Evolutionary conservation across 2,329 filamentous ascomycete species (phyloP), one percentile per base, ranked within the genome.

Genomic region (Chaetomium olivaceum): DNA sequence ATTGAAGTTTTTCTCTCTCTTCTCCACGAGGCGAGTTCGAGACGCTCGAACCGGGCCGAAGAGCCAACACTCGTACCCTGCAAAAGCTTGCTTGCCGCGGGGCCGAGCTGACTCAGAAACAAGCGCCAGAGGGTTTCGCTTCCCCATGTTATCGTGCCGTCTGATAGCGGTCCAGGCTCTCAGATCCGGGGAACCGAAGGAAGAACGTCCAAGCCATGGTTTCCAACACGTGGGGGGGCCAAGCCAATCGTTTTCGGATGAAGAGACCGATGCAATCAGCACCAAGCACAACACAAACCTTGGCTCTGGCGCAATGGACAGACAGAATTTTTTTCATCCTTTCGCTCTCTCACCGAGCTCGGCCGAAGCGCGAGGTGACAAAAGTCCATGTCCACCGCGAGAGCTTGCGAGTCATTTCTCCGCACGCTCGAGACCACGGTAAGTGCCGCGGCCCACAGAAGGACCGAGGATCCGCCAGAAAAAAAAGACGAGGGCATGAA

Each of bases 361-460:
- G 21, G 48, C 68, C 63, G 66, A 69, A 66, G 65, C 65, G 63
- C 65, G 63, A 69, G 65, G 36, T 33, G 27, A 54, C 31, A 64
- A 63, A 33, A 36, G 57, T 19, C 56, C 52, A 66, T 29, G 57
- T 19, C 56, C 52, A 66, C 52, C 25, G 50, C 29, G n/a, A 25
- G 8, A 51, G 39, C 50, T 65, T 27, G 64, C 68, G 68, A 69
- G 68, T 69, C 68, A 69, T 68, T 67, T 63, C 52, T 54, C 50
- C 25, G 51, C 31, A 36, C 52, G 48, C 56, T 65, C 64, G 36
- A 67, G 55, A 62, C 58, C 27, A 21, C 58, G 56, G 68, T 43
- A 63, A 64, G 4, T 69, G 62, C 66, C 66, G 66, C 48, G 68
- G 61, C 58, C 68, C 68, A 68, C 68, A 69, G 68, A 69, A 69